Evolutionary conservation across 371 early-diverging fungal genomes (phyloP), one percentile per base, ranked within the genome.

Genomic region (Mortierella sp.): DNA sequence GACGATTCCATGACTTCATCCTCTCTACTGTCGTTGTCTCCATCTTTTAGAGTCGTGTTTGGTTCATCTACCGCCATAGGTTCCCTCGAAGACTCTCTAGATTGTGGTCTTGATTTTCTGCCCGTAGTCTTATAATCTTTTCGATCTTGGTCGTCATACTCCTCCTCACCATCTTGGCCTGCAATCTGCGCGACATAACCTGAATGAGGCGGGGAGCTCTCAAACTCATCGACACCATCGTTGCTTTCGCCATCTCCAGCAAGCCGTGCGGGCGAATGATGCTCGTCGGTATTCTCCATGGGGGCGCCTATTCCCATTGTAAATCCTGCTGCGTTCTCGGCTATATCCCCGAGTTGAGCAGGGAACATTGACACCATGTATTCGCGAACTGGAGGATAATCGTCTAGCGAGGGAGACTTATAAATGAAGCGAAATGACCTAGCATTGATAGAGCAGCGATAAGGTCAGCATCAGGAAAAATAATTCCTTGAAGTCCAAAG

Each of bases 1-100:
- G 73, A 79, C 0, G 75, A 67, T 40, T 83, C 83, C 77, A 83
- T 73, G 39, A 77, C 73, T 24, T 83, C 83, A 45, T 83, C 83
- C 20, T 77, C 74, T 28, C 59, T 74, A 54, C 30, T 61, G 5
- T 83, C 83, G 1, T 70, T 66, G 4, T 71, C 70, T 8, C 67
- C 73, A 5, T 70, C 66, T 20, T 59, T 49, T 10, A 32, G 24
- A 32, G 51, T 26, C 49, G 12, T 39, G n/a, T 4, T 51, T 51
- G n/a, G n/a, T 14, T 70, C 75, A 49, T 80, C 75, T 55, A 65
- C 61, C 12, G 52, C 62, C 72, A 75, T 72, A 2, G 81, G 75
- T 43, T 75, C 81, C 40, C 65, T 63, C 6, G 81, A 72, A 10
- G 75, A 69, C 35, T 80, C 81, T 49, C 80, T 51, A 5, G 75